Evolutionary conservation across 2,329 filamentous ascomycete genomes (phyloP).

Genomic region (Microascus cirrosus): DNA sequence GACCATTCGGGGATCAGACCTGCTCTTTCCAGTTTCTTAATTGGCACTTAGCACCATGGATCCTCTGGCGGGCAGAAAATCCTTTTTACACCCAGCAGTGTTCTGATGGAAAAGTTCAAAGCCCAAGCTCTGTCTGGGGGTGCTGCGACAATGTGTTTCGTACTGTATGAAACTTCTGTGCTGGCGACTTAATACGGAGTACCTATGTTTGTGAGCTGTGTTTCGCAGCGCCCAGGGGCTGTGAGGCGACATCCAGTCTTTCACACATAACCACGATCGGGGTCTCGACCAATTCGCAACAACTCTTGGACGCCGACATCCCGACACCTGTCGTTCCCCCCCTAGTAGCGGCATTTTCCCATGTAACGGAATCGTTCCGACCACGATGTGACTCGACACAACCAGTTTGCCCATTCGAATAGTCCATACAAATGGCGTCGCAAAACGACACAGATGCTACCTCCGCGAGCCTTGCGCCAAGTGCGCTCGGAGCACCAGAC

Average conservation of each 20-base stretch:
- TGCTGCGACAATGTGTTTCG: too few species aligned
- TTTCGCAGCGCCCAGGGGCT: too few species aligned
- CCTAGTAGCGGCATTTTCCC: not conserved
- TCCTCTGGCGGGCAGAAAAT: too few species aligned
- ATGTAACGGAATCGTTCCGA: not conserved
- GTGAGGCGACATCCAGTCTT: not conserved
- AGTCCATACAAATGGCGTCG: constrained; percentile 1
- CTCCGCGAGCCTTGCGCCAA: not conserved
- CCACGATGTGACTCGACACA: not conserved
- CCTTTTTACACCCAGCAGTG: too few species aligned
- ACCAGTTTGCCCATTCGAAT: not conserved
- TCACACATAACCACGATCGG: not conserved
- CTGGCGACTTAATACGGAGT: too few species aligned
- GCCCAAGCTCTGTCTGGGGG: too few species aligned
- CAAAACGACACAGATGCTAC: constrained; percentile 5
- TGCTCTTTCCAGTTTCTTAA: too few species aligned
- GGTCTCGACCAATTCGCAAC: not conserved
- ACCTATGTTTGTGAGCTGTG: too few species aligned
- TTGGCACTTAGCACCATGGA: too few species aligned
- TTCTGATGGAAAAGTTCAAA: too few species aligned
- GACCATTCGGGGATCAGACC: too few species aligned
- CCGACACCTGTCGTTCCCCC: not conserved
- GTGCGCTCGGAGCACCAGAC: not conserved
- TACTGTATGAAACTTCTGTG: too few species aligned
- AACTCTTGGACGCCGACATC: not conserved